phyloP scores from a whole-genome alignment of 164 flowering plant species.

The Stephania yunnanensis region DNA sequence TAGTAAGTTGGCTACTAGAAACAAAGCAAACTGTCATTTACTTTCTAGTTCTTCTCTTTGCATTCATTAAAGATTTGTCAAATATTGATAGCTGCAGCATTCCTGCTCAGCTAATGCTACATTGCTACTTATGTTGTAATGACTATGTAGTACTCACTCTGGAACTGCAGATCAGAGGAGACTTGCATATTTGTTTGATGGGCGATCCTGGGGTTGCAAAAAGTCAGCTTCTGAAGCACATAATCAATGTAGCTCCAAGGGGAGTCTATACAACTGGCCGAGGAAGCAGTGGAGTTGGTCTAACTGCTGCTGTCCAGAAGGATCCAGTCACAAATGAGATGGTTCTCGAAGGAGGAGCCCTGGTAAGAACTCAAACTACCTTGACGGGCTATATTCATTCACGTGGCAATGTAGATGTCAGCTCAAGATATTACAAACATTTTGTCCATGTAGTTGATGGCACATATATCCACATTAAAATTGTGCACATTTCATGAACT shows the following conservation, averaged over 20 bases:
- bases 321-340: slow-evolving; percentile 98
- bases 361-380: slow-evolving; percentile 45
- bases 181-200: slow-evolving; percentile 93
- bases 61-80: not conserved
- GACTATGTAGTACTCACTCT: slow-evolving; percentile 5
- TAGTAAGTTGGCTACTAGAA: not conserved
- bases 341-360: slow-evolving; percentile 98
- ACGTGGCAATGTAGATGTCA: not conserved
- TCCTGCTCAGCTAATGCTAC: too few relatives aligned
- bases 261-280: slow-evolving; percentile 95
- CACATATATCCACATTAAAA: too few relatives aligned
- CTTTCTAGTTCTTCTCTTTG: not conserved
- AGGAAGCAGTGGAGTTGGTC: slow-evolving; percentile 99
- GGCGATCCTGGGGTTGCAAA: slow-evolving; percentile 99
- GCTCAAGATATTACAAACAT: too few relatives aligned
- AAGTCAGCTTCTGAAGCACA: slow-evolving; percentile 98
- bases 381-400: not conserved
- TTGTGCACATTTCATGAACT: too few relatives aligned
- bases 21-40: not conserved
- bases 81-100: too few relatives aligned
- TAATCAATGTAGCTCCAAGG: slow-evolving; percentile 95
- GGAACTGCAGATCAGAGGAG: slow-evolving; percentile 88
- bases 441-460: too few relatives aligned
- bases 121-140: not conserved
- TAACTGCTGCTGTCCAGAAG: slow-evolving; percentile 95